Evolutionary conservation across 768 basidiomycete species (phyloP).

Genomic region (Calocybe gangraenosa): DNA sequence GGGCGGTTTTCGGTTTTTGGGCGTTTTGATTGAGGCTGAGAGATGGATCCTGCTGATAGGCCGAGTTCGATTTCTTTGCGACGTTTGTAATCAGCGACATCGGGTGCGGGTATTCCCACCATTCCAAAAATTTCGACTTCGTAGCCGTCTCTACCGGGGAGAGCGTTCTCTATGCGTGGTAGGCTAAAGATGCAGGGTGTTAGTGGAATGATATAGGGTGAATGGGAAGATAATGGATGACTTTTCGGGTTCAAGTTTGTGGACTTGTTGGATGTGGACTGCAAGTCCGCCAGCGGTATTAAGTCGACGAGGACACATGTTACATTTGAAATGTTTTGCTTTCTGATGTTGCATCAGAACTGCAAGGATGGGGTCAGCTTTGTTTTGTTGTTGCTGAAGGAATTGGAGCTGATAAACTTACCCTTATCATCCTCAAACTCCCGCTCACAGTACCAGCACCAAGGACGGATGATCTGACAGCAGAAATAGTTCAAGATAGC

Average conservation of each 20-base stretch:
- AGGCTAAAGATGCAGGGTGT: conserved; percentile 35
- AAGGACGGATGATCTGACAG: conserved; percentile 87
- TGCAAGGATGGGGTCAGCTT: conserved; percentile 30
- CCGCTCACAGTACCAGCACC: conserved; percentile 99
- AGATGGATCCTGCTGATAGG: conserved; percentile 74
- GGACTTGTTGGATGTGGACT: conserved; percentile 97
- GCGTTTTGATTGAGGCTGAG: conserved; percentile 76
- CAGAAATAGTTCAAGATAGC: conserved; percentile 4
- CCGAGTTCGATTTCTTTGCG: conserved; percentile 94
- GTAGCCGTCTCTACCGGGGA: conserved; percentile 95
- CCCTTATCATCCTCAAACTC: conserved; percentile 99
- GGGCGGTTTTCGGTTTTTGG: conserved; percentile 76
- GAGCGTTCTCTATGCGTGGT: conserved; percentile 92
- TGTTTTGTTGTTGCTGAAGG: background rate
- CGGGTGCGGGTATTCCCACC: conserved; percentile 95
- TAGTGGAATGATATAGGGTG: background rate
- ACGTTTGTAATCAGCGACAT: conserved; percentile 93
- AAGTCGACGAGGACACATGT: conserved; percentile 89
- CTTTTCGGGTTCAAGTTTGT: conserved; percentile 97
- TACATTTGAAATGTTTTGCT: conserved; percentile 99
- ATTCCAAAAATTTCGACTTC: conserved; percentile 99
- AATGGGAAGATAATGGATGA: conserved; percentile 27
- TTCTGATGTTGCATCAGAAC: conserved; percentile 99
- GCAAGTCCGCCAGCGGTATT: conserved; percentile 98
- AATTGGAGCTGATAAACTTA: conserved; percentile 25